Percentiles rank a stretch among this genome's conserved stretches.
Conservation (phyloP, 306 rosid genomes). For the Casuarina equisetifolia region DNA sequence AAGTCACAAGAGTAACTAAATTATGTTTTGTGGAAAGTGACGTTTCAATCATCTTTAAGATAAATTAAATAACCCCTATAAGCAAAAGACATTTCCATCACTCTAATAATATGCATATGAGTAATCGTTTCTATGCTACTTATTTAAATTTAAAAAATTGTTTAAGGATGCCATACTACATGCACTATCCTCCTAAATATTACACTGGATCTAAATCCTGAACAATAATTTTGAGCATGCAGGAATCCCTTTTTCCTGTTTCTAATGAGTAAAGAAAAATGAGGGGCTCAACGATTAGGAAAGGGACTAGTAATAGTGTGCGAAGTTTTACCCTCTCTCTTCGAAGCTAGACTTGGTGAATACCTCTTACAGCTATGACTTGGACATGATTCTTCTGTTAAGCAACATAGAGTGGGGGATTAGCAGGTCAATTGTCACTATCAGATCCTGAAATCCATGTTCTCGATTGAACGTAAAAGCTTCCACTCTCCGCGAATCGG, state of each 20-base stretch:
- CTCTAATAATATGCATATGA: no score
- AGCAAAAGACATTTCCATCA: no score
- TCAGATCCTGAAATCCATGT: conserved; percentile 45
- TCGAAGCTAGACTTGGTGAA: neutral
- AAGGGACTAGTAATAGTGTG: neutral
- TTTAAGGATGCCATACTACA: no score
- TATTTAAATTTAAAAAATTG: no score
- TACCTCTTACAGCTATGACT: no score
- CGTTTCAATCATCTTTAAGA: no score
- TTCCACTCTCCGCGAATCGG: conserved; percentile 18
- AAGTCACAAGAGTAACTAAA: no score
- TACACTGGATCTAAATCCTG: no score
- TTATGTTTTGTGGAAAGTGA: no score
- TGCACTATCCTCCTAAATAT: no score
- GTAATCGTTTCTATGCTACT: no score
- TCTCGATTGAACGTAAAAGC: conserved; percentile 27
- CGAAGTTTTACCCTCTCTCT: conserved; percentile 3
- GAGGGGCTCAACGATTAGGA: neutral
- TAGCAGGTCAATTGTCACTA: conserved; percentile 37
- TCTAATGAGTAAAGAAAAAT: neutral
- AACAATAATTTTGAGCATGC: neutral
- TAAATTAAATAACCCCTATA: no score
- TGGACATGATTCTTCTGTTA: neutral
- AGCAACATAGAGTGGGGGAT: conserved; percentile 4
- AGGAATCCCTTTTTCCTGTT: neutral